These are phyloP conservation scores for Pythium aquatile DNA, from an alignment of 352 stramenopile genomes.

Conservation along the genomic window DNA sequence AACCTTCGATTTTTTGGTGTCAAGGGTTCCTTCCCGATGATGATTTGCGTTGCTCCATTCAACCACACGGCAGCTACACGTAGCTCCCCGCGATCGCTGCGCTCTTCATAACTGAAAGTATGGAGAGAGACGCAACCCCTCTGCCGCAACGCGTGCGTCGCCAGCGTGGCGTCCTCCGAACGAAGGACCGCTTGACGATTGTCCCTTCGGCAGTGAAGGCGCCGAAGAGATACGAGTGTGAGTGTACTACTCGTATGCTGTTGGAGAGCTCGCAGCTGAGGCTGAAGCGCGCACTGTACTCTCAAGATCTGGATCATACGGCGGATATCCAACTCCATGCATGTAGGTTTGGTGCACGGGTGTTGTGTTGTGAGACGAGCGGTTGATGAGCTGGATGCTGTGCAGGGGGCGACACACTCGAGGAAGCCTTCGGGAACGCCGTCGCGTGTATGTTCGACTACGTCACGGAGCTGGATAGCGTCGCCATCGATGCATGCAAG, in stretches of 20 bases:
- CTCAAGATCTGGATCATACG: constrained; percentile 67
- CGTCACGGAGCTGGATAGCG: constrained; percentile 55
- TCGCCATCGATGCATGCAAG: constrained; percentile 35
- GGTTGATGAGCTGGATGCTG: neutral
- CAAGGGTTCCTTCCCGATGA: neutral
- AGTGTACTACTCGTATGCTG: neutral
- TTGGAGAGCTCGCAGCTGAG: neutral
- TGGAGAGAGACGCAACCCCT: neutral
- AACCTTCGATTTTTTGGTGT: constrained; percentile 5
- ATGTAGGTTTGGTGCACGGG: constrained; percentile 14
- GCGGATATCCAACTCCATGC: constrained; percentile 78
- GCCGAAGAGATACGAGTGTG: constrained; percentile 2
- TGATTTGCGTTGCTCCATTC: neutral
- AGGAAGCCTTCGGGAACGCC: constrained; percentile 32
- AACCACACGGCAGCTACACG: neutral
- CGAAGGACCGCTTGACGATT: neutral
- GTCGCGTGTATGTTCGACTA: constrained; percentile 63
- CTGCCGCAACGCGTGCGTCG: neutral
- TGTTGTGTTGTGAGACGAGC: neutral
- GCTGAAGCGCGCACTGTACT: neutral
- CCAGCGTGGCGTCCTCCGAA: neutral
- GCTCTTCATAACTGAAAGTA: neutral
- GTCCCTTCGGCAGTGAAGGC: neutral
- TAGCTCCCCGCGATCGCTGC: neutral
- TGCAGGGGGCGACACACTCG: constrained; percentile 45